These are phyloP conservation scores for Cyclotella baltica DNA, from an alignment of 108 stramenopile species.

Conservation along the genomic window DNA sequence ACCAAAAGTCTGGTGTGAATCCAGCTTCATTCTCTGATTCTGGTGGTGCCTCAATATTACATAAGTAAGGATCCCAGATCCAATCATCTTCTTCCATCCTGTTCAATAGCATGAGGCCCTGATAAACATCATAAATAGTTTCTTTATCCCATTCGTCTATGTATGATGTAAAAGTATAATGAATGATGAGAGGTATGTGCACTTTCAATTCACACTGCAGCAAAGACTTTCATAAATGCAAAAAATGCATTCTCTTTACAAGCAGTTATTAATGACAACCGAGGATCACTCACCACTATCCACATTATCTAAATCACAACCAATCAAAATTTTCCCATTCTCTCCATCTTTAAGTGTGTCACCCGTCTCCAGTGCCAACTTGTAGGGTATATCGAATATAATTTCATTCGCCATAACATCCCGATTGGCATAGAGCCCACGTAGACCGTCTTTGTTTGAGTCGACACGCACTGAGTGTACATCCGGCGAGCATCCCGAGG, in stretches of 20 bases:
- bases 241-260: not conserved
- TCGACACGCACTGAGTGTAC: not conserved
- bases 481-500: not conserved
- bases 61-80: slow-evolving; percentile 14
- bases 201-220: not conserved
- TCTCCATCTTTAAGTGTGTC: slow-evolving; percentile 7
- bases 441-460: slow-evolving; percentile 6
- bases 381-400: slow-evolving; percentile 21
- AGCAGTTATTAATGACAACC: not conserved
- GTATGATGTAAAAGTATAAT: not conserved
- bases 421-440: slow-evolving; percentile 20
- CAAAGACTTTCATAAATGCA: too few species aligned
- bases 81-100: not conserved
- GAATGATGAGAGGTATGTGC: not conserved
- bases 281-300: not conserved
- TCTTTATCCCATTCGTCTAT: not conserved
- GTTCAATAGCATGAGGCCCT: slow-evolving; percentile 24
- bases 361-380: slow-evolving; percentile 11
- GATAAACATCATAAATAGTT: slow-evolving; percentile 28
- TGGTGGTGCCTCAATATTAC: slow-evolving; percentile 19
- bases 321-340: not conserved
- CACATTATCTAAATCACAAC: not conserved
- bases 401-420: slow-evolving; percentile 16
- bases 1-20: slow-evolving; percentile 38
- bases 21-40: slow-evolving; percentile 10